A percentile compares a stretch with the other conserved stretches of the same genome.
Evolutionary conservation across 2,329 filamentous ascomycete species (phyloP).

Genomic region (Trematosphaeria pertusa): DNA sequence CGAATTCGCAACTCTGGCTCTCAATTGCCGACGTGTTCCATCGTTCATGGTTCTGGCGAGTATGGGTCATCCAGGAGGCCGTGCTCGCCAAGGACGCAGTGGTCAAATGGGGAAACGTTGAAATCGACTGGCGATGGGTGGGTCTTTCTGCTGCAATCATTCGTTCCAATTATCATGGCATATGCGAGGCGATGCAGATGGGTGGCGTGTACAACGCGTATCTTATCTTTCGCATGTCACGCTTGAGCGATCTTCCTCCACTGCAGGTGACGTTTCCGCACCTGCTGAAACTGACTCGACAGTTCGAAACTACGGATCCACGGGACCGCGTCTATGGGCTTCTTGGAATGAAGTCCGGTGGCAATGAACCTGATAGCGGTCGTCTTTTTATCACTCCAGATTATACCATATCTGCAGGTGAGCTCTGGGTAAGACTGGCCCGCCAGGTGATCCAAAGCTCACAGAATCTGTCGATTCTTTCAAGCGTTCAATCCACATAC

Average conservation of each 20-base stretch:
- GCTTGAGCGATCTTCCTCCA: constrained; percentile 11
- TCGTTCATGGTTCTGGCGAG: constrained; percentile 8
- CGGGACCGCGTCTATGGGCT: constrained; percentile 20
- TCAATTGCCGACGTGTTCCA: constrained; percentile 5
- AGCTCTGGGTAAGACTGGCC: constrained; percentile 2
- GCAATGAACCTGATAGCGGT: background rate
- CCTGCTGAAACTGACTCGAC: constrained; percentile 18
- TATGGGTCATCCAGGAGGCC: constrained; percentile 14
- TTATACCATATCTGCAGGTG: constrained; percentile 7
- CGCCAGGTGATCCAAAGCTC: background rate
- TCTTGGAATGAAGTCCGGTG: constrained; percentile 2
- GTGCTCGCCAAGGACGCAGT: constrained; percentile 7
- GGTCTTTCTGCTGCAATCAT: constrained; percentile 9
- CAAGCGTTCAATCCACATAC: constrained; percentile 16
- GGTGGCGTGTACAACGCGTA: constrained; percentile 14
- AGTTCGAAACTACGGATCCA: constrained; percentile 17
- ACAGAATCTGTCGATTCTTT: constrained; percentile 9
- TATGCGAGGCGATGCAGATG: constrained; percentile 14
- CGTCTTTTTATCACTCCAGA: constrained; percentile 10
- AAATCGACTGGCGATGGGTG: constrained; percentile 11
- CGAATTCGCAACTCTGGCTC: constrained; percentile 1
- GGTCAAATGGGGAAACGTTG: constrained; percentile 1
- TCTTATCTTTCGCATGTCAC: constrained; percentile 16
- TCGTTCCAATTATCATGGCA: constrained; percentile 11
- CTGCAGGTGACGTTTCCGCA: constrained; percentile 4